Percentiles rank a stretch among this genome's conserved stretches.
Conservation (phyloP, 768 basidiomycete species). For the Suillus hirtellus region DNA sequence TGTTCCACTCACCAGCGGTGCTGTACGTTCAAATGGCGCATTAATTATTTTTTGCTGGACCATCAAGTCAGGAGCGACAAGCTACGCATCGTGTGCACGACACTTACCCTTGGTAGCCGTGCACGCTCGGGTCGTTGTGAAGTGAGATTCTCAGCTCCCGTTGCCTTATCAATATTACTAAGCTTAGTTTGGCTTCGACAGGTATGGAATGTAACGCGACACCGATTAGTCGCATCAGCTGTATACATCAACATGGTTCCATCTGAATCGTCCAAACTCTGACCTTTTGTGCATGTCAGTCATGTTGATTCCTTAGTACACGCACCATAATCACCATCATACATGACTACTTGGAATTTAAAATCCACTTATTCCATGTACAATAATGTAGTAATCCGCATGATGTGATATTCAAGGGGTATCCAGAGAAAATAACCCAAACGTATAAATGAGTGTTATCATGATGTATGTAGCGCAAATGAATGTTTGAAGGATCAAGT, state of each 20-base stretch:
- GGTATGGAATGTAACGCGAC: conserved; percentile 59
- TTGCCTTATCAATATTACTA: not conserved
- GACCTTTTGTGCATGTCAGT: not conserved
- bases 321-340: not conserved
- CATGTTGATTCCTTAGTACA: not conserved
- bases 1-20: conserved; percentile 45
- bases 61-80: conserved; percentile 42
- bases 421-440: conserved; percentile 13
- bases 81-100: conserved; percentile 53
- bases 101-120: conserved; percentile 49
- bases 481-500: conserved; percentile 21
- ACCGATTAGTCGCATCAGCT: conserved; percentile 54
- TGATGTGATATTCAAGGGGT: conserved; percentile 5
- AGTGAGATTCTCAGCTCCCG: conserved; percentile 28
- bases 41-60: not conserved
- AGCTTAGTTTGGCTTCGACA: conserved; percentile 20
- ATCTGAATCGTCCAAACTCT: conserved; percentile 29
- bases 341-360: not conserved
- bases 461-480: conserved; percentile 17
- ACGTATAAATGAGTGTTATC: not conserved
- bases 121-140: conserved; percentile 51
- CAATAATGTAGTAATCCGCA: not conserved
- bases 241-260: conserved; percentile 58
- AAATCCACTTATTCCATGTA: not conserved
- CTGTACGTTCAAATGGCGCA: conserved; percentile 30